Base-by-base conservation (phyloP, 768 basidiomycete genomes). In the Candolleomyces eurysporus region DNA sequence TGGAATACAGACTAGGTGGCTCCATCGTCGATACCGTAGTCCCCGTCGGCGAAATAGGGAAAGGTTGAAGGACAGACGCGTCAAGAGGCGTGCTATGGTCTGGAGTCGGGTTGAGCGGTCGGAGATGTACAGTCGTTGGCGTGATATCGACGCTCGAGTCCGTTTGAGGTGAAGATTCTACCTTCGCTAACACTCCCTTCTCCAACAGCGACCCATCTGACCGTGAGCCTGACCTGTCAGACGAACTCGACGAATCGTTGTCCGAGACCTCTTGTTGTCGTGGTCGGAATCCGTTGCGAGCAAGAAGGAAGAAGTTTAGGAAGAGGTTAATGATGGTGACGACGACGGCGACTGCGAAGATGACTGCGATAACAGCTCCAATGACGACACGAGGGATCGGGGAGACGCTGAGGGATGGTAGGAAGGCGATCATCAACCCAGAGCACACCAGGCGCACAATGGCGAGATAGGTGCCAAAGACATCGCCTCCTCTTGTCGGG, bases 321-420 rank as follows among this genome's bases (percentile, higher is more conserved):
- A 85, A 64, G 48, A 87, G 75, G 67, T 92, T 92, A 68, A 88
- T 65, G 69, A 91, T 82, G 67, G 91, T 79, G 59, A 92, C 73
- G 50, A 95, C 62, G 32, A 91, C 80, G 0, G 91, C 82, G 43
- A 92, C 74, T 14, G 89, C 88, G 70, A 86, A 89, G 42, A 94
- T 78, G 36, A 90, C 84, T 13, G 87, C 85, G 43, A 85, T 79
- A 63, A 93, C 82, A 60, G 91, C 81, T 21, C 93, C 94, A 59
- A 97, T 87, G 39, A 84, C 88, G 2, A 91, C 89, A 19, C 94
- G 84, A 1, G 91, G 87, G 66, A 96, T 96, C 45, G 94, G 79
- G 17, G 79, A 74, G 39, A 95, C 80, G 6, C 78, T 72, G 26
- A 94, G 69, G 9, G 73, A 76, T 63, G 91, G 81, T 51, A 93